Percentiles rank a stretch among this genome's conserved stretches.
These are phyloP conservation scores for Dillenia turbinata DNA, from an alignment of 164 flowering plant genomes.

Conservation along the genomic window DNA sequence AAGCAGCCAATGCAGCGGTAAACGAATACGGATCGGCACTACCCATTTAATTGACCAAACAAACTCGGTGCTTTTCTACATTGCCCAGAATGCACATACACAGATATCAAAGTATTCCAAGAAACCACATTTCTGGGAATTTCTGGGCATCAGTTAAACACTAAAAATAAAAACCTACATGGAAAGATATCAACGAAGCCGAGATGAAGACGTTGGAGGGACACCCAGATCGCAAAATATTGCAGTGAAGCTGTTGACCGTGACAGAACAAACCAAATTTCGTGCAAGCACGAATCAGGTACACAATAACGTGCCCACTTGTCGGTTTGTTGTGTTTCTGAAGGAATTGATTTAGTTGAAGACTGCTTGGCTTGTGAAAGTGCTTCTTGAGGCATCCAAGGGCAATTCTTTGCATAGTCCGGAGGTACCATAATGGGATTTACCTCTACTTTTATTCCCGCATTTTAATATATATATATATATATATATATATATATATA, in stretches of 20 bases:
- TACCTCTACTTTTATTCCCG: no score
- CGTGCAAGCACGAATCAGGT: constrained; percentile 32
- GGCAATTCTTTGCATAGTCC: constrained; percentile 1
- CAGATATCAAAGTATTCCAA: constrained; percentile 68
- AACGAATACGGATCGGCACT: constrained; percentile 40
- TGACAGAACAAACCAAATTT: constrained; percentile 20
- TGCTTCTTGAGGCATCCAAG: constrained; percentile 14
- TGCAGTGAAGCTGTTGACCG: constrained; percentile 46
- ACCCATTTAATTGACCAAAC: constrained; percentile 39
- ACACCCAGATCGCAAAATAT: constrained; percentile 42
- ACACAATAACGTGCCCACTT: constrained; percentile 30
- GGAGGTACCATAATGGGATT: no score
- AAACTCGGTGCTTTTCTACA: constrained; percentile 28
- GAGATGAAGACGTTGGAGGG: constrained; percentile 33
- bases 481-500: no score
- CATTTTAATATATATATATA: no score
- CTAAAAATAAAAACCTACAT: constrained; percentile 28
- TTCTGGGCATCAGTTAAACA: constrained; percentile 32
- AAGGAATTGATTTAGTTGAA: no score
- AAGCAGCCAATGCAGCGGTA: constrained; percentile 48
- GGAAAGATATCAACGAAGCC: constrained; percentile 37
- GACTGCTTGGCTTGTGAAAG: no score
- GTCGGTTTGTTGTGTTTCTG: no score
- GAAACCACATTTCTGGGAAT: constrained; percentile 58
- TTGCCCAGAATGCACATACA: constrained; percentile 41